A percentile compares a stretch with the other conserved stretches of the same genome.
phyloP scores from a whole-genome alignment of 2,329 filamentous ascomycete species.

The Pseudopyricularia javanii region DNA sequence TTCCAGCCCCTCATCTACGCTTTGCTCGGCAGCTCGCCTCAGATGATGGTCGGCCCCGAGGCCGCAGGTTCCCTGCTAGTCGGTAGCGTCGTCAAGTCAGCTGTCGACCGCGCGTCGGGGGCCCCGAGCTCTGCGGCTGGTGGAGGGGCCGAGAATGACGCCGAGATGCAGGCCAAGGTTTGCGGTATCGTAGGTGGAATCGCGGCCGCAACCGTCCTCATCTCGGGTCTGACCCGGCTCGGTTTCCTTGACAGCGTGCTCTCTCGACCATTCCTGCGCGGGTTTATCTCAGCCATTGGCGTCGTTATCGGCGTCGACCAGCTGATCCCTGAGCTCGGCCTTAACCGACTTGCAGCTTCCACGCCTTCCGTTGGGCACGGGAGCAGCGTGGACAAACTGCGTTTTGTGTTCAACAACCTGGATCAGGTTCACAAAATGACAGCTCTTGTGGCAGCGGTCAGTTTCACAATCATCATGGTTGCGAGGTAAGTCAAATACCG shows the following conservation, averaged over 20 bases:
- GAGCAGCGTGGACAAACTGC: slow-evolving; percentile 74
- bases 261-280: slow-evolving; percentile 80
- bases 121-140: slow-evolving; percentile 29
- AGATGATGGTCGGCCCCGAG: slow-evolving; percentile 91
- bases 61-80: slow-evolving; percentile 85
- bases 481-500: slow-evolving; percentile 46
- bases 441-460: slow-evolving; percentile 60
- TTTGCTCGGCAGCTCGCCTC: slow-evolving; percentile 77
- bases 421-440: slow-evolving; percentile 62
- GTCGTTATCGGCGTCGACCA: slow-evolving; percentile 95
- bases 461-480: slow-evolving; percentile 84
- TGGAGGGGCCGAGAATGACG: slow-evolving; percentile 49
- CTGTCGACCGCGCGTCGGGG: slow-evolving; percentile 40
- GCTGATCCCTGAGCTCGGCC: slow-evolving; percentile 77
- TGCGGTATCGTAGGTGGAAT: slow-evolving; percentile 82
- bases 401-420: slow-evolving; percentile 62
- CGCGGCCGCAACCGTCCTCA: slow-evolving; percentile 77
- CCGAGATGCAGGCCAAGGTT: slow-evolving; percentile 61
- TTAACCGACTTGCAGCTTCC: slow-evolving; percentile 53
- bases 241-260: slow-evolving; percentile 93
- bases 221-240: slow-evolving; percentile 71
- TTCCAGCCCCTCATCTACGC: slow-evolving; percentile 89
- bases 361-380: slow-evolving; percentile 59
- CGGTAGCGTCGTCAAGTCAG: slow-evolving; percentile 71
- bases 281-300: slow-evolving; percentile 95